Percentiles rank a stretch among this genome's conserved stretches.
Conservation (phyloP, 192 early-diverging fungal species). For the Linnemannia elongata region DNA sequence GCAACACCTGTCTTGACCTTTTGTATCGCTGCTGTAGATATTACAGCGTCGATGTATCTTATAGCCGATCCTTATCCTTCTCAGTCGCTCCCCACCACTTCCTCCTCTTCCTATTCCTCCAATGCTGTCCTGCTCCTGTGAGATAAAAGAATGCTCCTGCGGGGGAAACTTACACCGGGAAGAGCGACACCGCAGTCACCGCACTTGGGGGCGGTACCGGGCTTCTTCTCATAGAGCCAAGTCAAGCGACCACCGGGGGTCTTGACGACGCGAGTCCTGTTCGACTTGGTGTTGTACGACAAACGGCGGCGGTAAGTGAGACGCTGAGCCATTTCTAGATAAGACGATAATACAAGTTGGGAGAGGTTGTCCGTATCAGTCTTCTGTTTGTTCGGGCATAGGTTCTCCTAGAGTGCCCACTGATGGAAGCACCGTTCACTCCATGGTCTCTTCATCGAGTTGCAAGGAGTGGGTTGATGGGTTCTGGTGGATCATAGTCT, state of each 20-base stretch:
- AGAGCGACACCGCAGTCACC: conserved; percentile 96
- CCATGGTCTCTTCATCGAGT: background rate
- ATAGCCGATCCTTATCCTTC: background rate
- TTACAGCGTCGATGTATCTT: background rate
- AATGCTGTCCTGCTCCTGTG: background rate
- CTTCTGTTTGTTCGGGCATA: background rate
- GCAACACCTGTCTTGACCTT: background rate
- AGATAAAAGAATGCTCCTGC: background rate
- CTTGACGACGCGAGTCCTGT: conserved; percentile 88
- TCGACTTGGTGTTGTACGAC: conserved; percentile 94
- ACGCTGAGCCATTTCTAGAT: conserved; percentile 89
- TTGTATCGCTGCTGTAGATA: background rate
- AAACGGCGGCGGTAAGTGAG: conserved; percentile 88
- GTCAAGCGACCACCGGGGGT: conserved; percentile 95
- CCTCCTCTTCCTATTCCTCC: background rate
- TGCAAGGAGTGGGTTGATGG: background rate
- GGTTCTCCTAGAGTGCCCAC: background rate
- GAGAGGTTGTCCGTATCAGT: background rate
- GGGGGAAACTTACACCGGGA: conserved; percentile 80
- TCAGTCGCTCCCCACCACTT: background rate
- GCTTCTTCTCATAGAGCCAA: conserved; percentile 94
- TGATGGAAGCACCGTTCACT: background rate
- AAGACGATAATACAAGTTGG: background rate
- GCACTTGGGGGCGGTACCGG: conserved; percentile 91
- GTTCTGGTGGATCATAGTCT: background rate